These are phyloP conservation scores for Colletotrichum karsti DNA, from an alignment of 2,329 filamentous ascomycete genomes.

Conservation along the genomic window DNA sequence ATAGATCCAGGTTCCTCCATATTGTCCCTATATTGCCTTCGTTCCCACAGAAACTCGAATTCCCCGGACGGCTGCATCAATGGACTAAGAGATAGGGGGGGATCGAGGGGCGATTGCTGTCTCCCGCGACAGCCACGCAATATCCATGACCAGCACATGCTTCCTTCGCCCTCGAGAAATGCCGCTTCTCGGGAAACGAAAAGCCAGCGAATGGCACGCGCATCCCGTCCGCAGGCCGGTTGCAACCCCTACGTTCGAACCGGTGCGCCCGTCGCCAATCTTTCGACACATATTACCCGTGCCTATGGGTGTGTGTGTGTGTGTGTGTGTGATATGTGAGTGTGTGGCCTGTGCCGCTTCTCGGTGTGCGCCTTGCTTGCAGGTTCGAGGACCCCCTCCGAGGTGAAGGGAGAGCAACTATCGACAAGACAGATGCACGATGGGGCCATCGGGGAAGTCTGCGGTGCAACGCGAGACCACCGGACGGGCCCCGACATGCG, in stretches of 20 bases:
- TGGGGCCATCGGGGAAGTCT: slow-evolving; percentile 1
- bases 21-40: neutral
- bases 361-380: neutral
- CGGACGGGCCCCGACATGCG: neutral
- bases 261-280: slow-evolving; percentile 16
- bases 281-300: neutral
- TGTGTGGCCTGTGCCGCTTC: neutral
- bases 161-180: neutral
- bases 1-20: neutral
- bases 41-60: neutral
- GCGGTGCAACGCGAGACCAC: slow-evolving; percentile 7
- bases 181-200: neutral
- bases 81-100: neutral
- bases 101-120: neutral
- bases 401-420: slow-evolving; percentile 8
- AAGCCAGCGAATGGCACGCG: slow-evolving; percentile 14
- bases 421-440: slow-evolving; percentile 1
- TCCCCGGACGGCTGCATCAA: neutral
- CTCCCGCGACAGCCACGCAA: neutral
- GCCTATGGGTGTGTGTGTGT: slow-evolving; percentile 11
- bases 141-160: neutral
- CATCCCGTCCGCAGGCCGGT: slow-evolving; percentile 1
- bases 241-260: neutral
- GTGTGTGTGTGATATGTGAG: too few relatives aligned
- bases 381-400: neutral